A percentile compares a stretch with the other conserved stretches of the same genome.
phyloP scores from a whole-genome alignment of 2,329 filamentous ascomycete species.

The Paecilomyces sp. region DNA sequence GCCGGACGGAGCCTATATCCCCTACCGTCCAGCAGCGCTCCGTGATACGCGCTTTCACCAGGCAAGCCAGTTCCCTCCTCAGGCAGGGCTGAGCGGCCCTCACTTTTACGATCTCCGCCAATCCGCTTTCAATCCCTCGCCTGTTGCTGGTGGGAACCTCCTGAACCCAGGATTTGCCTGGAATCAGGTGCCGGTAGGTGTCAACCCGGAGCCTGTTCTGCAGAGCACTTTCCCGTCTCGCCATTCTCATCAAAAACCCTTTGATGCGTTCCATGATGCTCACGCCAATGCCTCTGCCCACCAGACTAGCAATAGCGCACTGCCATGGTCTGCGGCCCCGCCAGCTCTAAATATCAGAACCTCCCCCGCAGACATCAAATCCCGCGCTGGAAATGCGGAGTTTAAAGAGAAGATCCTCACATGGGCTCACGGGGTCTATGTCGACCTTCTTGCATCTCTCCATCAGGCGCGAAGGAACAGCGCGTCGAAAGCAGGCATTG shows the following conservation, averaged over 20 bases:
- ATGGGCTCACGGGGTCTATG: conserved; percentile 66
- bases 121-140: conserved; percentile 17
- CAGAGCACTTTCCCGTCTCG: conserved; percentile 31
- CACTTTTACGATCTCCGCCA: conserved; percentile 24
- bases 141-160: conserved; percentile 17
- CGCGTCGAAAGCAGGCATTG: conserved; percentile 39
- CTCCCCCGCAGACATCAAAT: conserved; percentile 15
- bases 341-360: conserved; percentile 17
- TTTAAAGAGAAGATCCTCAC: conserved; percentile 64
- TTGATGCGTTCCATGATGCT: conserved; percentile 19
- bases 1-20: conserved; percentile 56
- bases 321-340: not conserved
- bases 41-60: conserved; percentile 44
- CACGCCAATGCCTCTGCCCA: conserved; percentile 15
- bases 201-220: conserved; percentile 20
- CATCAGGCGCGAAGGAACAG: conserved; percentile 46
- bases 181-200: conserved; percentile 20
- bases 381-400: conserved; percentile 32
- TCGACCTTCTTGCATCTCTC: conserved; percentile 60
- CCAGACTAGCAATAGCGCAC: conserved; percentile 13
- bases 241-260: conserved; percentile 26
- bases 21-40: conserved; percentile 53
- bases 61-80: conserved; percentile 9
- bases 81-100: conserved; percentile 1
- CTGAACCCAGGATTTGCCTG: conserved; percentile 23